A percentile compares a stretch with the other conserved stretches of the same genome.
Conservation (phyloP, 768 basidiomycete genomes). For the Clathrus columnatus region DNA sequence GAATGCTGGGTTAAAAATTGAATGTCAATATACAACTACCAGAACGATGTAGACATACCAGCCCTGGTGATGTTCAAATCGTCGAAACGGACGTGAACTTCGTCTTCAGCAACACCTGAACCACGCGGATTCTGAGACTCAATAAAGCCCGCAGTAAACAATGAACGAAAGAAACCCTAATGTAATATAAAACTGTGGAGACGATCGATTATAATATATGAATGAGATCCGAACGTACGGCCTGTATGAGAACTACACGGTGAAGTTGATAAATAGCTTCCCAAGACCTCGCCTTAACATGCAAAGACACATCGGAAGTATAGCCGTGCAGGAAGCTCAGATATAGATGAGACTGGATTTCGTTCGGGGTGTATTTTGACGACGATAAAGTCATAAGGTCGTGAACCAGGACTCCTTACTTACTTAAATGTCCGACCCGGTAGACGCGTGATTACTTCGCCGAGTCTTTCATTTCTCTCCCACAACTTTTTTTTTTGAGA, state of each 20-base stretch:
- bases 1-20: conserved; percentile 13
- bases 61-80: conserved; percentile 85
- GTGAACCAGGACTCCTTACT: too few relatives aligned
- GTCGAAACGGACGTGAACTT: conserved; percentile 66
- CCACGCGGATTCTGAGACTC: conserved; percentile 38
- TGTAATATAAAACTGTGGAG: conserved; percentile 7
- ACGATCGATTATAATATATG: background rate
- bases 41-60: conserved; percentile 38
- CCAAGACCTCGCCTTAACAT: conserved; percentile 54
- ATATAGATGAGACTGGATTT: conserved; percentile 72
- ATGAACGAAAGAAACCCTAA: conserved; percentile 80
- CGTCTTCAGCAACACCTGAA: conserved; percentile 29
- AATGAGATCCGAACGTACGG: conserved; percentile 37
- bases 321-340: conserved; percentile 57
- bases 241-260: conserved; percentile 80
- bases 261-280: conserved; percentile 70
- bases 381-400: conserved; percentile 25
- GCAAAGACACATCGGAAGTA: conserved; percentile 72
- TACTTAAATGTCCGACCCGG: background rate
- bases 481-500: background rate
- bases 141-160: conserved; percentile 74
- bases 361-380: conserved; percentile 37
- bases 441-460: background rate
- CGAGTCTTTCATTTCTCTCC: background rate
- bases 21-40: conserved; percentile 9